Evolutionary conservation across 2,329 filamentous ascomycete species (phyloP), one percentile per base, ranked within the genome.

Genomic region (Penicillium digitatum): DNA sequence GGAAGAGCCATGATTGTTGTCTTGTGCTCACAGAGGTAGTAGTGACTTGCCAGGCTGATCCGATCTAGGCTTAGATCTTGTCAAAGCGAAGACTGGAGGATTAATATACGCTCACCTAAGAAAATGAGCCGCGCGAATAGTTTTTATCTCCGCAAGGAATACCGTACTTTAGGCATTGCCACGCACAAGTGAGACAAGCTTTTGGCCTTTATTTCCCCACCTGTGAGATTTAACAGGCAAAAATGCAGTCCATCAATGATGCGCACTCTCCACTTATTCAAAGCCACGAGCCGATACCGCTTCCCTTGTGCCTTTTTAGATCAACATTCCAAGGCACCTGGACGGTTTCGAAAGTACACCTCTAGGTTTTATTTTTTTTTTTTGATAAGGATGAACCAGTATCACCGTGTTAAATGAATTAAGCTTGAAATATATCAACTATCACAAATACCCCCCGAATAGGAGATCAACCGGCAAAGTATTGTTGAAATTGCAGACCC

Each of bases 1-100:
- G 52, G 46, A 34, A 68, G 56, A 32, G 57, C 59, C 66, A 68
- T 68, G 43, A 34, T 60, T 40, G 31, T 48, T 52, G 48, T 26
- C 9, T 37, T 48, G 12, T 48, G 22, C 27, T 26, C 16, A 43
- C 10, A 12, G 29, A n/a, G 11, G 26, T 26, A 16, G 14, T 8
- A 34, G 20, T 26, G 20, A 12, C 11, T 49, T 42, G 6, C 6
- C 10, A 24, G 11, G 20, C 8, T 10, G 7, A 35, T 26, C n/a
- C 3, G 45, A 48, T 37, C 18, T 37, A 16, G 8, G 27, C 32
- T 11, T n/a, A 32, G 18, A 14, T 45, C 32, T 32, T 32, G 5
- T 24, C 29, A 4, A n/a, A n/a, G 18, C 24, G 18, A 20, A 44
- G 9, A 11, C 12, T 7, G 0, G n/a, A 6, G 27, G 18, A 6